Evolutionary conservation across 2,329 filamentous ascomycete species (phyloP), one percentile per base, ranked within the genome.

Genomic region (Aspergillus pseudoterreus): DNA sequence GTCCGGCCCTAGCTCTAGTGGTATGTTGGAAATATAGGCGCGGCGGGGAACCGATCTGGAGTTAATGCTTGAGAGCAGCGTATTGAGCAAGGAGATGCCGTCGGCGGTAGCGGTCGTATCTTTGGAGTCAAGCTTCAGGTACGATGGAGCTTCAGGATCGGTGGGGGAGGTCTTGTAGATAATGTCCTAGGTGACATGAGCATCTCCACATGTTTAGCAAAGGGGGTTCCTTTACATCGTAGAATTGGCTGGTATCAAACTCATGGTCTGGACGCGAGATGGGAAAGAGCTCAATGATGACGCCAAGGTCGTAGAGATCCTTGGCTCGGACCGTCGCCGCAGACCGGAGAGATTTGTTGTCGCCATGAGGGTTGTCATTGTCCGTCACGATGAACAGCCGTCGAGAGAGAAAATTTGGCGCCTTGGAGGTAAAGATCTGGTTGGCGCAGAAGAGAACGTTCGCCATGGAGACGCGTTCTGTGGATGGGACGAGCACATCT

Each of bases 381-480:
- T 97, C 91, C 0, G 94, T 97, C 50, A 99, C 90, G 57, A 99
- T 84, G 72, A 99, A 99, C n/a, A 99, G 75, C 32, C 94, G 83
- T 54, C 92, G 81, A 5, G 92, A 97, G 4, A 90, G 87, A 69
- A 97, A 97, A 65, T 96, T 97, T 15, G 94, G 85, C 0, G 94
- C 92, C 68, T 88, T 95, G 3, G 90, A 96, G 1, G 92, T 96
- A 67, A 99, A 96, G 47, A 97, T 88, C 65, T 96, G 91, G 59
- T 97, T 97, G 35, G 91, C 92, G 62, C 92, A 95, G 67, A 96
- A 96, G 1, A 99, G 78, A 2, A 99, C 81, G 62, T 92, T 95
- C 9, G 89, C 84, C 86, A 99, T 95, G 32, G 85, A 84, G 0
- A 88, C 85, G 1, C 79, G 75, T 50, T 92, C 84, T 3, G 81